A percentile compares a stretch with the other conserved stretches of the same genome.
phyloP scores from a whole-genome alignment of 495 filamentous ascomycete species.

The Neurospora sp. region DNA sequence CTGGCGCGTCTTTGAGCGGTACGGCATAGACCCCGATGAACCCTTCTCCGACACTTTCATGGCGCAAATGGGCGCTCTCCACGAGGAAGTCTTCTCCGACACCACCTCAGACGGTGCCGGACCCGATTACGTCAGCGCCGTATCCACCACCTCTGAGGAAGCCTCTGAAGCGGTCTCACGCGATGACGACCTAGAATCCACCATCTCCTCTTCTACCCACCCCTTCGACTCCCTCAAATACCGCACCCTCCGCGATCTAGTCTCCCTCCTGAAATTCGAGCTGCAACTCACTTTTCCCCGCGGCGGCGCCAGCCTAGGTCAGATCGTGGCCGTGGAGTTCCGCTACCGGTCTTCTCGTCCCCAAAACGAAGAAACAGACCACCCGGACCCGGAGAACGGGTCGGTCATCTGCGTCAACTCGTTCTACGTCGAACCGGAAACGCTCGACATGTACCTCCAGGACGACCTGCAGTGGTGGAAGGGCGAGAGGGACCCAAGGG shows the following conservation, averaged over 20 bases:
- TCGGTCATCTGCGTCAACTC: constrained; percentile 50
- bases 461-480: constrained; percentile 80
- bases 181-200: background rate
- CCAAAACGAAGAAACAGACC: too few species aligned
- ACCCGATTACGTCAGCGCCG: constrained; percentile 7
- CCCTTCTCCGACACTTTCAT: constrained; percentile 74
- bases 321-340: constrained; percentile 56
- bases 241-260: constrained; percentile 28
- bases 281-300: constrained; percentile 47
- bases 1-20: constrained; percentile 53
- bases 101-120: constrained; percentile 11
- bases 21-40: constrained; percentile 51
- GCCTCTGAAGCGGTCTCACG: background rate
- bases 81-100: constrained; percentile 45
- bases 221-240: constrained; percentile 17
- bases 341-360: constrained; percentile 22
- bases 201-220: background rate
- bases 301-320: constrained; percentile 38
- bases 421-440: constrained; percentile 56
- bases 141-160: constrained; percentile 30
- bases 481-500: constrained; percentile 63
- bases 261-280: constrained; percentile 32
- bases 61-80: constrained; percentile 60
- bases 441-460: constrained; percentile 52
- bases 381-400: constrained; percentile 23